These are phyloP conservation scores for Rusavskia elegans DNA, from an alignment of 495 filamentous ascomycete species.

Conservation along the genomic window DNA sequence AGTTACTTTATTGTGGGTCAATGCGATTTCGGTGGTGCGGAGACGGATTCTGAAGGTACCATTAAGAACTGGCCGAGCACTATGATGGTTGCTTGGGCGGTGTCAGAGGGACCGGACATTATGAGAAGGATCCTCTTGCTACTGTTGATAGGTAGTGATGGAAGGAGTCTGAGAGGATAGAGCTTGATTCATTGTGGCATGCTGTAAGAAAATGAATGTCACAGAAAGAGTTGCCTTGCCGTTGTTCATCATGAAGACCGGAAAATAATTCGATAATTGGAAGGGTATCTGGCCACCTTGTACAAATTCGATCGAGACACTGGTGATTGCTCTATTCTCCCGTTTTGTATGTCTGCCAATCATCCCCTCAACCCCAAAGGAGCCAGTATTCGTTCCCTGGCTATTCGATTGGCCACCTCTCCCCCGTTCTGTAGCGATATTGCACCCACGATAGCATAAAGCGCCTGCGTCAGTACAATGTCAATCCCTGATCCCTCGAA, in stretches of 20 bases:
- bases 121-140: not conserved
- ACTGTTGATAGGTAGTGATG: not conserved
- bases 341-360: not conserved
- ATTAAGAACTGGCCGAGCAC: conserved; percentile 85
- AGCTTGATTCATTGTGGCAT: too few species aligned
- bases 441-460: conserved; percentile 80
- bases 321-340: too few species aligned
- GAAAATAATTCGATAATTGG: not conserved
- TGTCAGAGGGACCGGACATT: conserved; percentile 79
- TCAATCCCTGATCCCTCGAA: conserved; percentile 54
- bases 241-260: too few species aligned
- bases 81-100: conserved; percentile 60
- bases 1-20: conserved; percentile 45
- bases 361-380: conserved; percentile 26
- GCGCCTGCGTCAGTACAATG: conserved; percentile 51
- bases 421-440: conserved; percentile 74
- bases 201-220: too few species aligned
- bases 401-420: conserved; percentile 55
- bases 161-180: too few species aligned
- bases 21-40: conserved; percentile 71
- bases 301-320: not conserved
- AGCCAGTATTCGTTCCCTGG: conserved; percentile 59
- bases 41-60: conserved; percentile 56
- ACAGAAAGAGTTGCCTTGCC: too few species aligned
- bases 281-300: not conserved